Conservation (phyloP, 78 protist species). For the Dictyostelium intermedium region DNA sequence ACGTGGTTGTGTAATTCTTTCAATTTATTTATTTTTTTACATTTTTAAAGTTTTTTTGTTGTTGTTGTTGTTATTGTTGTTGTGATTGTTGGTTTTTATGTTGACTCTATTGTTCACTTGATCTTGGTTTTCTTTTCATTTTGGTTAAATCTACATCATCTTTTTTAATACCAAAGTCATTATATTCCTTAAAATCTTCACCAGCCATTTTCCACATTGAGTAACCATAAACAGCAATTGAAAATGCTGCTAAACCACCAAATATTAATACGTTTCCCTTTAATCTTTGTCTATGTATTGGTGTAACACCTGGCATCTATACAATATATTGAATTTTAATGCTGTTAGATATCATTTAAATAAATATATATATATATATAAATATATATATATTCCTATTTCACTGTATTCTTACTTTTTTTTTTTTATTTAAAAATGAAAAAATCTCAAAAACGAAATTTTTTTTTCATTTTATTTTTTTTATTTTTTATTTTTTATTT, state of each 20-base stretch:
- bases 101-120: background rate
- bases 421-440: background rate
- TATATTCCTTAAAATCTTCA: constrained; percentile 52
- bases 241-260: background rate
- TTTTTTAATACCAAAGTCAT: constrained; percentile 44
- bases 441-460: background rate
- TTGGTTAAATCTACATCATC: constrained; percentile 17
- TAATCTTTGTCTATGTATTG: constrained; percentile 24
- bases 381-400: too few relatives aligned
- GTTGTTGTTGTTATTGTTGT: background rate
- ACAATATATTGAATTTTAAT: too few relatives aligned
- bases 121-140: constrained; percentile 52
- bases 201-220: constrained; percentile 69
- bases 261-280: constrained; percentile 19
- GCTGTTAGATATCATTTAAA: background rate
- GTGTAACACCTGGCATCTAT: constrained; percentile 32
- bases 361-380: too few relatives aligned
- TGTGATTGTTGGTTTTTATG: too few relatives aligned
- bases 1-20: too few relatives aligned
- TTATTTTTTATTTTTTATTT: too few relatives aligned
- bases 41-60: background rate
- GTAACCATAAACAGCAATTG: background rate
- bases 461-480: background rate
- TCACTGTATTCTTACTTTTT: background rate
- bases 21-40: background rate